phyloP scores from a whole-genome alignment of 257 asterid genomes.

The Solanum chilense region DNA sequence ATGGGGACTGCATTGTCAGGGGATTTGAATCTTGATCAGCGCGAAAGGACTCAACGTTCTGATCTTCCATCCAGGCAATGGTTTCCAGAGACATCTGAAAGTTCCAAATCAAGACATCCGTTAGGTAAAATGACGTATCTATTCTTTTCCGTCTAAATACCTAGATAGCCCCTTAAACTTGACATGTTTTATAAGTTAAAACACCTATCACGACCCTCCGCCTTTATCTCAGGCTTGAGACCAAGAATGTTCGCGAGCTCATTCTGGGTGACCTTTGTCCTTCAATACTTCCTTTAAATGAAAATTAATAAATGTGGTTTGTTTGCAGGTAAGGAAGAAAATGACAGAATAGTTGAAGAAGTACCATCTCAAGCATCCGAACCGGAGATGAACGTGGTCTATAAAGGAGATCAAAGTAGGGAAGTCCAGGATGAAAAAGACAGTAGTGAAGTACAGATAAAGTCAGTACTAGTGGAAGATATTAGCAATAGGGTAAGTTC shows the following conservation, averaged over 20 bases:
- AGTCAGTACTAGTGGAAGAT: constrained; percentile 10
- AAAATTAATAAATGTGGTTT: neutral
- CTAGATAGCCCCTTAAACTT: neutral
- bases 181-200: neutral
- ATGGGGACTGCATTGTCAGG: constrained; percentile 21
- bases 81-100: neutral
- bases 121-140: constrained; percentile 21
- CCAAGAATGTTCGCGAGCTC: neutral
- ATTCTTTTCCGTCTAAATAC: neutral
- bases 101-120: constrained; percentile 6
- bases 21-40: constrained; percentile 10
- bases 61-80: constrained; percentile 14
- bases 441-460: constrained; percentile 8
- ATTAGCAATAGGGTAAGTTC: constrained; percentile 16
- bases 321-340: constrained; percentile 22
- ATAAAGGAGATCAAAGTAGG: constrained; percentile 24
- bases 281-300: neutral
- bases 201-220: neutral
- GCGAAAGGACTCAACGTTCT: neutral
- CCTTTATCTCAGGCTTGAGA: neutral
- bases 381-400: constrained; percentile 6
- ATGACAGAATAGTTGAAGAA: constrained; percentile 18
- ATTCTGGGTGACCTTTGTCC: neutral
- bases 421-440: constrained; percentile 3
- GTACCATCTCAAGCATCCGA: constrained; percentile 16